Percentiles rank a stretch among this genome's conserved stretches.
Evolutionary conservation across 163 green algal species (phyloP).

Genomic region (Chlorella variabilis): DNA sequence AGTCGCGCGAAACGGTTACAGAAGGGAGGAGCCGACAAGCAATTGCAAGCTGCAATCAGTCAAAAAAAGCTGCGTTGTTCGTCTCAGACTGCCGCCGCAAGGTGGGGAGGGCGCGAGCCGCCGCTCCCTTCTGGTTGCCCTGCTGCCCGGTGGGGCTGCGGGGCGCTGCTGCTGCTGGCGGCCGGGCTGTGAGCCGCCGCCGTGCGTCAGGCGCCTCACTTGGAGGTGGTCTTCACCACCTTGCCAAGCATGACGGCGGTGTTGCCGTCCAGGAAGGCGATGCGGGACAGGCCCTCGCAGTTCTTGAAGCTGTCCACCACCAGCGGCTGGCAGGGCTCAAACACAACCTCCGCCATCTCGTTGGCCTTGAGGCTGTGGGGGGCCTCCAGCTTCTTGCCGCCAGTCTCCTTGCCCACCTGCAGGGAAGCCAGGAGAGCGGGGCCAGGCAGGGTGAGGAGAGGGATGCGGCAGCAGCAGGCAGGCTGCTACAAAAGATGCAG

Average conservation of each 20-base stretch:
- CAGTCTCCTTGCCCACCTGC: slow-evolving; percentile 93
- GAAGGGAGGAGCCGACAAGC: not conserved
- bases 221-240: slow-evolving; percentile 75
- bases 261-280: slow-evolving; percentile 96
- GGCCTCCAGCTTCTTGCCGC: slow-evolving; percentile 92
- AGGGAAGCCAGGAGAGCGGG: not conserved
- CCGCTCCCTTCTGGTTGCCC: slow-evolving; percentile 2
- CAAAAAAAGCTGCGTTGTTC: slow-evolving; percentile 29
- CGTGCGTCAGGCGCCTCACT: slow-evolving; percentile 40
- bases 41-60: slow-evolving; percentile 28
- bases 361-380: slow-evolving; percentile 92
- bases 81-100: slow-evolving; percentile 20
- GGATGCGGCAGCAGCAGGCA: not conserved
- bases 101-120: not conserved
- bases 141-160: not conserved
- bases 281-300: slow-evolving; percentile 93
- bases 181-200: not conserved
- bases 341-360: slow-evolving; percentile 92
- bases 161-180: slow-evolving; percentile 16
- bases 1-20: slow-evolving; percentile 5
- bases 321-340: slow-evolving; percentile 88
- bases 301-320: slow-evolving; percentile 93
- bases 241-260: slow-evolving; percentile 96
- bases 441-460: not conserved
- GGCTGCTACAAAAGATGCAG: not conserved